These are phyloP conservation scores for Prosopis cineraria DNA, from an alignment of 306 rosid species.

Conservation along the genomic window DNA sequence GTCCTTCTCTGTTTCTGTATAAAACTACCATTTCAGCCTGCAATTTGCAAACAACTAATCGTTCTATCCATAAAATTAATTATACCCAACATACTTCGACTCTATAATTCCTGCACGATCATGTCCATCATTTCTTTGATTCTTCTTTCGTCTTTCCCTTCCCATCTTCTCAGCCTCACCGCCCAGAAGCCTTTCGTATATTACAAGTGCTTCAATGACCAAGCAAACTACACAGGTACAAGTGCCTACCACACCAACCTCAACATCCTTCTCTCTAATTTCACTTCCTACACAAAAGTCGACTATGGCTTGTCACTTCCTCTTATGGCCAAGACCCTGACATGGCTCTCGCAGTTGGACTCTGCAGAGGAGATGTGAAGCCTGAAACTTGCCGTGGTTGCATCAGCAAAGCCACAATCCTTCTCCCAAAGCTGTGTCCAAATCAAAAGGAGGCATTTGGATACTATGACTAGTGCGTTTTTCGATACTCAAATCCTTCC, in stretches of 20 bases:
- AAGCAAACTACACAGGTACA: not conserved
- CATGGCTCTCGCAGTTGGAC: not conserved
- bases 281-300: not conserved
- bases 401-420: too few relatives aligned
- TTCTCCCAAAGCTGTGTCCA: not conserved
- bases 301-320: not conserved
- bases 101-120: too few relatives aligned
- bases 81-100: too few relatives aligned
- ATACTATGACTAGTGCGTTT: not conserved
- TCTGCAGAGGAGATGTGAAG: not conserved
- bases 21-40: too few relatives aligned
- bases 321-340: not conserved
- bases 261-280: not conserved
- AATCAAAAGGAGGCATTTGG: not conserved
- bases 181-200: not conserved
- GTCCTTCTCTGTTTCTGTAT: too few relatives aligned
- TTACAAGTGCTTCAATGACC: not conserved
- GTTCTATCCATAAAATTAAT: too few relatives aligned
- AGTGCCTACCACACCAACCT: not conserved
- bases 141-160: not conserved
- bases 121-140: not conserved
- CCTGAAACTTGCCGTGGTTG: not conserved
- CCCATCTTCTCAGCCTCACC: not conserved
- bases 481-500: not conserved
- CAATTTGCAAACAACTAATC: too few relatives aligned